Percentiles rank a stretch among this genome's conserved stretches.
Conservation (phyloP, 352 stramenopile genomes). For the Globisporangium splendens region DNA sequence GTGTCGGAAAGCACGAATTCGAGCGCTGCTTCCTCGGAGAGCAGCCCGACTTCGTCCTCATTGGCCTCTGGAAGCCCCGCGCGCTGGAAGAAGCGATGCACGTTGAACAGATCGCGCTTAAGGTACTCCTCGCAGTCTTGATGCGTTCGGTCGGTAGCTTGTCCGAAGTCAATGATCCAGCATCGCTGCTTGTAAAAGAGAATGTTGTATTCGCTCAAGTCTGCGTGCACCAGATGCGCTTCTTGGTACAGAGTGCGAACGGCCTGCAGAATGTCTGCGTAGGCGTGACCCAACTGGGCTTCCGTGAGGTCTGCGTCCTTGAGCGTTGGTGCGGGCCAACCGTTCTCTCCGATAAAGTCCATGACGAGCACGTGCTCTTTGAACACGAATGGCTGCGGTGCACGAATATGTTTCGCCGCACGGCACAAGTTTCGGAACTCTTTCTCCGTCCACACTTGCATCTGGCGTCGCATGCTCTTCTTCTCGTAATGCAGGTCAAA, state of each 20-base stretch:
- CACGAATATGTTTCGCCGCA: conserved; percentile 43
- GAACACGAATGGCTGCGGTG: conserved; percentile 37
- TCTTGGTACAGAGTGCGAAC: conserved; percentile 49
- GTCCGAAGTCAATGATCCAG: conserved; percentile 92
- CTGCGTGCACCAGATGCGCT: conserved; percentile 54
- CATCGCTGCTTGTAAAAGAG: conserved; percentile 60
- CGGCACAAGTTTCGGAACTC: conserved; percentile 66
- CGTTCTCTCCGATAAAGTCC: conserved; percentile 58
- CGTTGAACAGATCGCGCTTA: conserved; percentile 65
- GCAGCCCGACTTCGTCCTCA: conserved; percentile 32
- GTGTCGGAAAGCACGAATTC: conserved; percentile 36
- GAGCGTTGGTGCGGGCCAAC: conserved; percentile 59
- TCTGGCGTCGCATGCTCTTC: conserved; percentile 58
- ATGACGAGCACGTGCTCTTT: conserved; percentile 76
- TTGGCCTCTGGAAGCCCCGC: conserved; percentile 31
- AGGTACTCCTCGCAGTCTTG: conserved; percentile 63
- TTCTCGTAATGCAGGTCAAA: conserved; percentile 76
- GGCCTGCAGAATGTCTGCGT: conserved; percentile 49
- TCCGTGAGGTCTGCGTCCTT: conserved; percentile 56
- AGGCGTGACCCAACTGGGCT: conserved; percentile 45
- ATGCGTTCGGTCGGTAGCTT: conserved; percentile 83
- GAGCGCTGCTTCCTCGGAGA: conserved; percentile 38
- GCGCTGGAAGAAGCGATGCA: conserved; percentile 77
- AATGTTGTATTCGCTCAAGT: conserved; percentile 90
- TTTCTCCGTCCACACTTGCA: conserved; percentile 77